Conservation (phyloP, 768 basidiomycete genomes). For the Mycena galericulata region DNA sequence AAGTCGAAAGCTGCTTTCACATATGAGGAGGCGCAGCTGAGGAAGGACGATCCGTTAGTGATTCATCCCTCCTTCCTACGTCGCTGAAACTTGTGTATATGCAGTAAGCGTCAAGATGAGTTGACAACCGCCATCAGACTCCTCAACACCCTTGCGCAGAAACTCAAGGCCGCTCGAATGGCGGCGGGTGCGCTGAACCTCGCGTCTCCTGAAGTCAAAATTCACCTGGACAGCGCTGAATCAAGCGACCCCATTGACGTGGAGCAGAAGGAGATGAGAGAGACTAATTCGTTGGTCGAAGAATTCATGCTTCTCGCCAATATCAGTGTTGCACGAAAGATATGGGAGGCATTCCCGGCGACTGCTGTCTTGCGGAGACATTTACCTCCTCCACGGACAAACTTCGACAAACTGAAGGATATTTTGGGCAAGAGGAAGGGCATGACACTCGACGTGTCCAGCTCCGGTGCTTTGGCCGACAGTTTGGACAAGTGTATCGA, state of each 20-base stretch:
- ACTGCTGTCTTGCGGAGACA: conserved; percentile 97
- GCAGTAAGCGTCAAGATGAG: conserved; percentile 81
- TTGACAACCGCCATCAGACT: conserved; percentile 89
- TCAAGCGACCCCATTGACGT: conserved; percentile 97
- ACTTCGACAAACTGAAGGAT: conserved; percentile 97
- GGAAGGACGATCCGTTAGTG: conserved; percentile 91
- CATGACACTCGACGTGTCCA: conserved; percentile 87
- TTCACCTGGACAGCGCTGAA: conserved; percentile 93
- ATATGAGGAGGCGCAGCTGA: conserved; percentile 94
- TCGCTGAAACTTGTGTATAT: conserved; percentile 3
- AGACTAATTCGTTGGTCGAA: conserved; percentile 97
- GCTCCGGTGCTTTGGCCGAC: conserved; percentile 88
- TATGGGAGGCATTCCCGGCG: conserved; percentile 94
- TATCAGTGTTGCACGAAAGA: conserved; percentile 91
- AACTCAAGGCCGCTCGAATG: conserved; percentile 90
- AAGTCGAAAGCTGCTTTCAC: conserved; percentile 97
- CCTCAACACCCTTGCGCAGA: conserved; percentile 87
- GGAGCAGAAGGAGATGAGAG: conserved; percentile 91
- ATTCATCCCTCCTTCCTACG: not conserved
- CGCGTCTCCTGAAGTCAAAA: conserved; percentile 98
- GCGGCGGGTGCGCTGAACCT: conserved; percentile 97
- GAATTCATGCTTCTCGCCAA: conserved; percentile 99
- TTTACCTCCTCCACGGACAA: conserved; percentile 89
- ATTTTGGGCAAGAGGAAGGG: conserved; percentile 89
- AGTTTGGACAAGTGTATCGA: conserved; percentile 92